Conservation (phyloP, 495 filamentous ascomycete genomes). For the Aspergillus panamensis region DNA sequence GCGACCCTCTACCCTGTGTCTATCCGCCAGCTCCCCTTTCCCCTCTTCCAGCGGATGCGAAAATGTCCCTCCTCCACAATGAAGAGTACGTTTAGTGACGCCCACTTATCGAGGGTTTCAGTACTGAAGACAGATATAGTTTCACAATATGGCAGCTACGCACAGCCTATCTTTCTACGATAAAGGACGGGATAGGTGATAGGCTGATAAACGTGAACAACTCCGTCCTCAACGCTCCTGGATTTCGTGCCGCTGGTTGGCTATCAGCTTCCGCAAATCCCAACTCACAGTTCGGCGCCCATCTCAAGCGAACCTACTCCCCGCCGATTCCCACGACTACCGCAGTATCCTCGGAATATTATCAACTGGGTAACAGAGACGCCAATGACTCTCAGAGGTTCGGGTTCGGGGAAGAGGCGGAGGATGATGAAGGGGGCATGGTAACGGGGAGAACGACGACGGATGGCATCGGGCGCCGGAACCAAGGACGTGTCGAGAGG, state of each 20-base stretch:
- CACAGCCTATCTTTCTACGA: constrained; percentile 81
- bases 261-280: constrained; percentile 56
- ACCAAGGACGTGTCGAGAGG: constrained; percentile 48
- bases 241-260: constrained; percentile 95
- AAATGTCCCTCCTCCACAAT: constrained; percentile 92
- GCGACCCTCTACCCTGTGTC: not conserved
- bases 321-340: constrained; percentile 88
- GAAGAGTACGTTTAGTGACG: constrained; percentile 70
- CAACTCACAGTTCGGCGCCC: constrained; percentile 41
- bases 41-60: constrained; percentile 9
- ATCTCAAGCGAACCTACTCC: constrained; percentile 88
- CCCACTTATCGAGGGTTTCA: constrained; percentile 2
- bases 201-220: constrained; percentile 91
- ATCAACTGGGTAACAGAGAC: constrained; percentile 36
- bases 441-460: constrained; percentile 71
- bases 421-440: constrained; percentile 78
- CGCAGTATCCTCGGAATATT: constrained; percentile 77
- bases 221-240: constrained; percentile 84
- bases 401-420: constrained; percentile 61
- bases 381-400: constrained; percentile 29
- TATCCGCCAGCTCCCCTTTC: constrained; percentile 1
- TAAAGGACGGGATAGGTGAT: constrained; percentile 94
- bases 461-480: constrained; percentile 68
- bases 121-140: constrained; percentile 45
- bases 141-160: constrained; percentile 92